These are phyloP conservation scores for Triticum aestivum DNA, from an alignment of 176 grass and related monocot genomes.

Conservation along the genomic window IWGSC_CS_RefSeq_v2.1 NC_057812.1:112490818-112491317, in stretches of 20 bases:
- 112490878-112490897: too few relatives aligned
- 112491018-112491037: background rate
- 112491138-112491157: background rate
- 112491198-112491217: background rate
- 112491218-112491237: background rate
- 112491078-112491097: background rate
- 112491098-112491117: background rate
- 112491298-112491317: background rate
- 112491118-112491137: background rate
- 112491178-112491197: background rate
- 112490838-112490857: too few relatives aligned
- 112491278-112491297: background rate
- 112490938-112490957: background rate
- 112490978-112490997: background rate
- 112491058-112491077: background rate
- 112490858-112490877: too few relatives aligned
- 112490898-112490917: too few relatives aligned
- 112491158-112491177: background rate
- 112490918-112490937: background rate
- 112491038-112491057: background rate
- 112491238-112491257: background rate
- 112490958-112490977: background rate
- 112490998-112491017: background rate
- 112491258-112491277: slow-evolving; percentile 13
- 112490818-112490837: too few relatives aligned